Percentiles rank a stretch among this genome's conserved stretches.
These are phyloP conservation scores for Metschnikowia shivogae DNA, from an alignment of 805 yeast species.

Conservation along the genomic window DNA sequence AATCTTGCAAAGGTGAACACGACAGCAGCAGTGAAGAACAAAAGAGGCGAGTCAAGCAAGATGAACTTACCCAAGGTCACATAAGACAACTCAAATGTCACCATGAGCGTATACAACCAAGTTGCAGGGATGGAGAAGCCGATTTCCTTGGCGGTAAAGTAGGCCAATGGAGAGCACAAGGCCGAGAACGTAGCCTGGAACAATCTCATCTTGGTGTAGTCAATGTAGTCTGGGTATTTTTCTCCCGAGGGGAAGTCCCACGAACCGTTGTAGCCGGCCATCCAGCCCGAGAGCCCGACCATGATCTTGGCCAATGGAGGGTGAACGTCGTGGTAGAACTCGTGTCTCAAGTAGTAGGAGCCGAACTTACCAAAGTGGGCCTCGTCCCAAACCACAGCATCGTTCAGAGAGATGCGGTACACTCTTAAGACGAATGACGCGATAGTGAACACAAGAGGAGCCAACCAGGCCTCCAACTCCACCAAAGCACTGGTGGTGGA, in stretches of 20 bases:
- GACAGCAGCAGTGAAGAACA: slow-evolving; percentile 85
- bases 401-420: slow-evolving; percentile 64
- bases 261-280: slow-evolving; percentile 82
- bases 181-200: slow-evolving; percentile 70
- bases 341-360: slow-evolving; percentile 80
- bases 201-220: slow-evolving; percentile 62
- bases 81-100: slow-evolving; percentile 75
- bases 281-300: slow-evolving; percentile 79
- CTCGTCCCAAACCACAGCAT: slow-evolving; percentile 84
- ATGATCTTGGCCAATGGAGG: slow-evolving; percentile 96
- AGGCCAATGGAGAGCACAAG: slow-evolving; percentile 65
- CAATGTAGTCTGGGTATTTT: slow-evolving; percentile 55
- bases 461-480: slow-evolving; percentile 38
- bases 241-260: slow-evolving; percentile 70
- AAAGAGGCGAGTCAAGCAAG: slow-evolving; percentile 83
- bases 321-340: slow-evolving; percentile 93
- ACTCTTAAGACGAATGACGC: slow-evolving; percentile 71
- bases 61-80: slow-evolving; percentile 86
- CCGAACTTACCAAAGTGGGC: slow-evolving; percentile 98
- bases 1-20: slow-evolving; percentile 68
- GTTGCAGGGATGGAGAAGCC: slow-evolving; percentile 68
- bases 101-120: slow-evolving; percentile 79
- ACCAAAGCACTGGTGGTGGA: slow-evolving; percentile 19
- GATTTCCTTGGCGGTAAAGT: slow-evolving; percentile 47
- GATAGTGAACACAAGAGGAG: slow-evolving; percentile 62